These are phyloP conservation scores for Aspergillus sclerotialis DNA, from an alignment of 2,329 filamentous ascomycete genomes.

Conservation along the genomic window DNA sequence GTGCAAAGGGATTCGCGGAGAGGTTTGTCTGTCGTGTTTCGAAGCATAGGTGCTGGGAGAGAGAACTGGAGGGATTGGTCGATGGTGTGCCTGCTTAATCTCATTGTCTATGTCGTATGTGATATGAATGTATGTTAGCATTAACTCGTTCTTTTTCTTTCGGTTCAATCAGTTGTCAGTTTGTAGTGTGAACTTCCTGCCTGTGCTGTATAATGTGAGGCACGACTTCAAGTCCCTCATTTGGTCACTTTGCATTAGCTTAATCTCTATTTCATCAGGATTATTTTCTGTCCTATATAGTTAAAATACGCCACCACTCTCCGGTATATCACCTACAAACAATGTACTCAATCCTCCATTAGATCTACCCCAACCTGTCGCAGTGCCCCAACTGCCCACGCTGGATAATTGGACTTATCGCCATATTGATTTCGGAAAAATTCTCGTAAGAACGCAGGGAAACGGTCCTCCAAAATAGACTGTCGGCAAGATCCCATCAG, in stretches of 20 bases:
- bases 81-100: slow-evolving; percentile 61
- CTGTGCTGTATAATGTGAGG: too few relatives aligned
- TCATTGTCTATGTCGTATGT: slow-evolving; percentile 2
- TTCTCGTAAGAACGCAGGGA: slow-evolving; percentile 65
- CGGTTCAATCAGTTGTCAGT: too few relatives aligned
- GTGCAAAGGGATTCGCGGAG: slow-evolving; percentile 60
- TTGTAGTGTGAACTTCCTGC: too few relatives aligned
- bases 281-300: too few relatives aligned
- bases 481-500: slow-evolving; percentile 71
- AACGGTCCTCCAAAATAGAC: slow-evolving; percentile 74
- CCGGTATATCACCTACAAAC: too few relatives aligned
- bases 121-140: too few relatives aligned
- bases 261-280: too few relatives aligned
- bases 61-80: slow-evolving; percentile 66
- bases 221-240: too few relatives aligned
- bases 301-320: too few relatives aligned
- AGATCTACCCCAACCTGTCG: slow-evolving; percentile 73
- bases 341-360: slow-evolving; percentile 38
- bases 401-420: slow-evolving; percentile 61
- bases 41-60: slow-evolving; percentile 65
- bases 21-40: slow-evolving; percentile 64
- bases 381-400: slow-evolving; percentile 78
- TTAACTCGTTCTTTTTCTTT: too few relatives aligned
- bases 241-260: too few relatives aligned
- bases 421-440: slow-evolving; percentile 74